phyloP scores from a whole-genome alignment of 164 flowering plant species.

The Akebia trifoliata region DNA sequence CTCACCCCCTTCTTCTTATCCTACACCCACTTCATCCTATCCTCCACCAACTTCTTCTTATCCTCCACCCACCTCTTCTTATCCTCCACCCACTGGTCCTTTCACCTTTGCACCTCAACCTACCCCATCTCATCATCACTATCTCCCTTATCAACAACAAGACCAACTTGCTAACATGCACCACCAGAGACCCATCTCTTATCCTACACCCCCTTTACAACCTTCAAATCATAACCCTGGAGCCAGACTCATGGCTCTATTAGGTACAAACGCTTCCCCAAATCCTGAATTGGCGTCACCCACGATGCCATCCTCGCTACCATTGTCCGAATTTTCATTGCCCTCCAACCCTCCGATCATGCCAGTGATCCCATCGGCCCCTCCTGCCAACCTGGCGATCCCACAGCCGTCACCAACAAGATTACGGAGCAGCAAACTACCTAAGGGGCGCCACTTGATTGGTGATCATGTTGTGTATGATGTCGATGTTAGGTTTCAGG shows the following conservation, averaged over 20 bases:
- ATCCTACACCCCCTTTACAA: slow-evolving; percentile 45
- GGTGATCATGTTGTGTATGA: slow-evolving; percentile 68
- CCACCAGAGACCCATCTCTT: slow-evolving; percentile 44
- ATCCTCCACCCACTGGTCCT: slow-evolving; percentile 38
- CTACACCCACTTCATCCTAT: slow-evolving; percentile 22
- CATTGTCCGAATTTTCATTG: slow-evolving; percentile 20
- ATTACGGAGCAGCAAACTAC: slow-evolving; percentile 68
- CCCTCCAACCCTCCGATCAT: slow-evolving; percentile 10
- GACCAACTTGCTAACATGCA: slow-evolving; percentile 29
- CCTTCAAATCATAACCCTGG: slow-evolving; percentile 47
- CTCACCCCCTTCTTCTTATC: slow-evolving; percentile 42
- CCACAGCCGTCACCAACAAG: slow-evolving; percentile 31
- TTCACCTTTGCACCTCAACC: slow-evolving; percentile 47
- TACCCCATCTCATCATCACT: slow-evolving; percentile 30
- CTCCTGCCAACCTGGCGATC: slow-evolving; percentile 23
- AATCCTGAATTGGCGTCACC: slow-evolving; percentile 22
- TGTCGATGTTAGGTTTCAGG: slow-evolving; percentile 57
- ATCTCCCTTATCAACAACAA: slow-evolving; percentile 12
- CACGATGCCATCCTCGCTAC: slow-evolving; percentile 15
- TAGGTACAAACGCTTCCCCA: slow-evolving; percentile 37
- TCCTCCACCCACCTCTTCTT: no score
- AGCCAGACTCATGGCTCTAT: slow-evolving; percentile 69
- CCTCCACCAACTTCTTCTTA: slow-evolving; percentile 44
- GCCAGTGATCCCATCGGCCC: slow-evolving; percentile 14
- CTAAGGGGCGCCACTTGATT: slow-evolving; percentile 62